Conservation (phyloP, 208 protist species). For the Wallacemonas sp. region DNA sequence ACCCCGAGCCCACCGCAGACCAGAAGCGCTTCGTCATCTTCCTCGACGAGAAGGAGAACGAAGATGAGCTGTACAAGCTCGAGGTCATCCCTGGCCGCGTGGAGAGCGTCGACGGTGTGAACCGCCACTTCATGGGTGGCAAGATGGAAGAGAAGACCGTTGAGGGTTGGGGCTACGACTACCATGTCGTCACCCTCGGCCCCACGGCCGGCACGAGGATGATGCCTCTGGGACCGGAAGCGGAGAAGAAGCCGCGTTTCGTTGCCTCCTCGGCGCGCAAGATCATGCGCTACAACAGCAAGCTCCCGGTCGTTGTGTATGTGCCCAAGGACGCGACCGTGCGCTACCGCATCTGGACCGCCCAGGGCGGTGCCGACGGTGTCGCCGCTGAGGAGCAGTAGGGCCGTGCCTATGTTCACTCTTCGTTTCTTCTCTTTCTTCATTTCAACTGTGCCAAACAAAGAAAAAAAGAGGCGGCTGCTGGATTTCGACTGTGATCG, state of each 20-base stretch:
- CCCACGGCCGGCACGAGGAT: conserved; percentile 32
- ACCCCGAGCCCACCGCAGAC: conserved; percentile 47
- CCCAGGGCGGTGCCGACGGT: background rate
- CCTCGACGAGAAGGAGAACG: conserved; percentile 47
- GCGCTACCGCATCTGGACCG: conserved; percentile 54
- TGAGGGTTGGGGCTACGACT: conserved; percentile 61
- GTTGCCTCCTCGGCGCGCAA: conserved; percentile 12
- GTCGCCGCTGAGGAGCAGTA: conserved; percentile 8
- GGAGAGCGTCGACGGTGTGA: conserved; percentile 39
- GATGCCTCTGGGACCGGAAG: conserved; percentile 28
- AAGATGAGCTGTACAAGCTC: conserved; percentile 50
- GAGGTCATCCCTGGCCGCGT: conserved; percentile 62
- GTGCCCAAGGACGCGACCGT: conserved; percentile 40
- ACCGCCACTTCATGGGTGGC: conserved; percentile 38
- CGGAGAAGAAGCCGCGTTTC: conserved; percentile 29
- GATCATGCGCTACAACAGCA: conserved; percentile 53
- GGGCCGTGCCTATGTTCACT: background rate
- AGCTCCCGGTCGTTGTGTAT: conserved; percentile 53
- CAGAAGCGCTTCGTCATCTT: conserved; percentile 74
- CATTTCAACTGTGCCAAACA: too few species aligned
- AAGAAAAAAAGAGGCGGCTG: too few species aligned
- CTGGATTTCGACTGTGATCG: too few species aligned
- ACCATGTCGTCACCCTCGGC: conserved; percentile 37
- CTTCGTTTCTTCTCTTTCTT: background rate
- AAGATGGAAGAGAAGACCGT: conserved; percentile 50